Evolutionary conservation across 257 asterid species (phyloP).

Genomic region (Galeopsis tetrahit): DNA sequence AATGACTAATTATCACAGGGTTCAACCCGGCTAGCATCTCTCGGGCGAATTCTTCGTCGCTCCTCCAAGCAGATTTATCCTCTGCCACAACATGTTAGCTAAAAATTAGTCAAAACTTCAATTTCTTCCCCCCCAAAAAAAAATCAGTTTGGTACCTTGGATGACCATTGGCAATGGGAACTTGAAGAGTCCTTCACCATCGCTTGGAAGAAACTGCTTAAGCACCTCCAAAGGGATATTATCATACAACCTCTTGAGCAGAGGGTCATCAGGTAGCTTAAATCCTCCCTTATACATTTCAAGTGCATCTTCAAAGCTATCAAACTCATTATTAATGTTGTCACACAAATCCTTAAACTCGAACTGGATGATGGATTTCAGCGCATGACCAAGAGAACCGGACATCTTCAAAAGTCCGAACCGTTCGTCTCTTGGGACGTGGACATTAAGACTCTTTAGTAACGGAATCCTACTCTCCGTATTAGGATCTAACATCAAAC

Average conservation of each 20-base stretch:
- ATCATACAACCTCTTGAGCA: conserved; percentile 32
- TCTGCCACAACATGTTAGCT: conserved; percentile 33
- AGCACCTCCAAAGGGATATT: conserved; percentile 53
- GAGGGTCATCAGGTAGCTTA: conserved; percentile 40
- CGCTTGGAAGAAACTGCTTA: conserved; percentile 47
- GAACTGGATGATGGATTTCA: conserved; percentile 57
- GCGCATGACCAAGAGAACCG: conserved; percentile 54
- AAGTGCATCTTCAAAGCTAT: conserved; percentile 34
- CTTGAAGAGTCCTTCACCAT: conserved; percentile 52
- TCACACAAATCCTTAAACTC: conserved; percentile 54
- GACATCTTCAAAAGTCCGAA: conserved; percentile 66
- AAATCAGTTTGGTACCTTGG: conserved; percentile 37
- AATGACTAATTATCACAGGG: conserved; percentile 60
- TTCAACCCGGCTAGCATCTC: conserved; percentile 74
- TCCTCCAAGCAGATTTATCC: conserved; percentile 65
- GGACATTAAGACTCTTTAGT: conserved; percentile 47
- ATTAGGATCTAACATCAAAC: conserved; percentile 45
- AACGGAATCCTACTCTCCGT: conserved; percentile 55
- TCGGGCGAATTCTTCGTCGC: conserved; percentile 71
- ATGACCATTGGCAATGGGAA: conserved; percentile 66
- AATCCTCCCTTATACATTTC: conserved; percentile 55
- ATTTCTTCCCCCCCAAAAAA: too few relatives aligned
- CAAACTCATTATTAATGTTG: conserved; percentile 30
- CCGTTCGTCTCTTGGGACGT: conserved; percentile 71
- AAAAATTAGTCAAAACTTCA: not conserved